Evolutionary conservation across 192 early-diverging fungal species (phyloP).

Genomic region (Oehlia diaphana): DNA sequence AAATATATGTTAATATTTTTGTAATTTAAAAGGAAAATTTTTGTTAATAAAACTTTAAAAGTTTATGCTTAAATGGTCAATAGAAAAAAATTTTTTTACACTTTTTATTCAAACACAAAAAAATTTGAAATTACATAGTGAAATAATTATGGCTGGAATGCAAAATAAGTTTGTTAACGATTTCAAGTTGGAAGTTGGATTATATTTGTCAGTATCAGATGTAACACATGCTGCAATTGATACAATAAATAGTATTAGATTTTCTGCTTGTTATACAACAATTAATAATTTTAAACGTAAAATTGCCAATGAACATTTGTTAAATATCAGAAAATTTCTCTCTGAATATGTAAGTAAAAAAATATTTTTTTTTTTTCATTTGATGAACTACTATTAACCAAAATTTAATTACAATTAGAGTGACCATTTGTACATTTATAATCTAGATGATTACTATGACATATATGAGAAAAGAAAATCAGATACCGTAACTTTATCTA

Average conservation of each 20-base stretch:
- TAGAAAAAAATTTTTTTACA: no score
- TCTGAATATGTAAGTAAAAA: not conserved
- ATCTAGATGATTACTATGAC: constrained; percentile 4
- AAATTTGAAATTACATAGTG: no score
- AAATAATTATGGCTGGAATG: constrained; percentile 17
- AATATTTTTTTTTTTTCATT: no score
- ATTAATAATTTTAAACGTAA: not conserved
- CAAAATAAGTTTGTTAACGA: constrained; percentile 23
- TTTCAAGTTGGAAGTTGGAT: constrained; percentile 3
- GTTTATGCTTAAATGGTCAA: no score
- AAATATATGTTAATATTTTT: no score
- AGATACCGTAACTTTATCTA: no score
- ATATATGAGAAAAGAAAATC: not conserved
- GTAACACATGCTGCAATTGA: not conserved
- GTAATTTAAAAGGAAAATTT: no score
- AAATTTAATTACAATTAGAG: not conserved
- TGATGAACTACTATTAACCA: not conserved
- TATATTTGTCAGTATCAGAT: constrained; percentile 1
- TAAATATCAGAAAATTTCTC: not conserved
- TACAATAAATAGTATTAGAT: constrained; percentile 5
- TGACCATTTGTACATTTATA: not conserved
- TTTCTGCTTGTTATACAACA: constrained; percentile 1
- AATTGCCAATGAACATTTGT: not conserved
- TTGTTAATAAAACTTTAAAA: no score
- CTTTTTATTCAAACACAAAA: no score